Evolutionary conservation across 371 early-diverging fungal species (phyloP).

Genomic region (Mortierella sp.): DNA sequence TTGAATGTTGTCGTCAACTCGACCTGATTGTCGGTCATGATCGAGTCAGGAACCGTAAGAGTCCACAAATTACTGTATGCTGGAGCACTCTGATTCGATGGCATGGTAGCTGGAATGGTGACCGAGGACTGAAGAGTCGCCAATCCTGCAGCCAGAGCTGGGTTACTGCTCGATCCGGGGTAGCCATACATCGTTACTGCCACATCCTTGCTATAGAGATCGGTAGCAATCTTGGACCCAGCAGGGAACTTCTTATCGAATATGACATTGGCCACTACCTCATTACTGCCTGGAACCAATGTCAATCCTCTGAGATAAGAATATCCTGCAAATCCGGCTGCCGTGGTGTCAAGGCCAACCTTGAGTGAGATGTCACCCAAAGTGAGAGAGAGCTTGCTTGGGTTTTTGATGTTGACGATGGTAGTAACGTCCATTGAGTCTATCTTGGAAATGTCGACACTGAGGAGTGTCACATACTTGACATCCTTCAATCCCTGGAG

Average conservation of each 20-base stretch:
- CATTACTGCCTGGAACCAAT: slow-evolving; percentile 19
- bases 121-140: neutral
- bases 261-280: neutral
- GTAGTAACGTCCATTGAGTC: neutral
- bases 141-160: slow-evolving; percentile 24
- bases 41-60: slow-evolving; percentile 1
- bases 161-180: slow-evolving; percentile 1
- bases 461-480: neutral
- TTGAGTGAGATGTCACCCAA: slow-evolving; percentile 16
- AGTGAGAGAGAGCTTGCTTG: slow-evolving; percentile 24
- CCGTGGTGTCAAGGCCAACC: neutral
- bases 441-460: neutral
- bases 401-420: slow-evolving; percentile 27
- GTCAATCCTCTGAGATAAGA: slow-evolving; percentile 28
- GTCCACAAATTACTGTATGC: neutral
- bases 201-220: neutral
- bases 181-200: neutral
- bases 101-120: neutral
- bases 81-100: neutral
- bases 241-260: neutral
- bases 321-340: neutral
- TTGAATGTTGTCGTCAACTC: slow-evolving; percentile 10
- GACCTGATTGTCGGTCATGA: slow-evolving; percentile 1
- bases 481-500: slow-evolving; percentile 25
- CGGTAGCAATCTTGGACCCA: neutral